Conservation (phyloP, 129 eudicot species). For the Centrapalus pauciflorus region DNA sequence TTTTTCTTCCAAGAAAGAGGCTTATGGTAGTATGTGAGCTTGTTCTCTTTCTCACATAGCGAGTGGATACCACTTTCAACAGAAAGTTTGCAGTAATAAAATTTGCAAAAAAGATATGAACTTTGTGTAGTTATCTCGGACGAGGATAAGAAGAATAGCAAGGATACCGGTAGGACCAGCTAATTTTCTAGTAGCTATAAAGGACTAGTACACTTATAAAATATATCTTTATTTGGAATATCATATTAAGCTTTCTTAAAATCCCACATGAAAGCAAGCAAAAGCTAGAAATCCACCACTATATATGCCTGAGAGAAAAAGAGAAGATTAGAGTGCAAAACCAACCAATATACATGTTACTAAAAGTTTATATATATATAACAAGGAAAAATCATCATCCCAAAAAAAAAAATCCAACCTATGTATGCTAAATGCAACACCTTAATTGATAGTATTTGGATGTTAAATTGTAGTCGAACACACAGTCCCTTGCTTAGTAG, state of each 20-base stretch:
- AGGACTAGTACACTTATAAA: conserved; percentile 3
- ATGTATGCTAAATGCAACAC: not conserved
- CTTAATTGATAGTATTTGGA: not conserved
- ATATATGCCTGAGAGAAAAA: not conserved
- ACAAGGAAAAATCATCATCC: not conserved
- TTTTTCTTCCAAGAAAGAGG: not conserved
- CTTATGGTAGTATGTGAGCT: not conserved
- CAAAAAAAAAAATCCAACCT: conserved; percentile 8
- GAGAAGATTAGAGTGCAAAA: conserved; percentile 10
- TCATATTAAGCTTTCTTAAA: not conserved
- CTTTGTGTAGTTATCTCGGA: not conserved
- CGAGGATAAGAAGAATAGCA: not conserved
- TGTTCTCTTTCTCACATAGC: not conserved
- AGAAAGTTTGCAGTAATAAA: not conserved
- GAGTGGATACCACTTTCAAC: not conserved
- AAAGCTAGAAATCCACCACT: conserved; percentile 8
- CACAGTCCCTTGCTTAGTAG: conserved; percentile 53
- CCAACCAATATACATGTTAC: conserved; percentile 10
- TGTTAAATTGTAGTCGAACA: conserved; percentile 52
- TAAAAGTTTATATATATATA: conserved; percentile 19
- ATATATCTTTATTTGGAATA: not conserved
- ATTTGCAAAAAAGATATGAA: not conserved
- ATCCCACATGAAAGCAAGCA: conserved; percentile 7
- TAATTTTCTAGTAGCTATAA: conserved; percentile 7
- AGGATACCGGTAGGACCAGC: conserved; percentile 1